phyloP scores from a whole-genome alignment of 2,329 filamentous ascomycete species.

The Xylariaceae sp. region DNA sequence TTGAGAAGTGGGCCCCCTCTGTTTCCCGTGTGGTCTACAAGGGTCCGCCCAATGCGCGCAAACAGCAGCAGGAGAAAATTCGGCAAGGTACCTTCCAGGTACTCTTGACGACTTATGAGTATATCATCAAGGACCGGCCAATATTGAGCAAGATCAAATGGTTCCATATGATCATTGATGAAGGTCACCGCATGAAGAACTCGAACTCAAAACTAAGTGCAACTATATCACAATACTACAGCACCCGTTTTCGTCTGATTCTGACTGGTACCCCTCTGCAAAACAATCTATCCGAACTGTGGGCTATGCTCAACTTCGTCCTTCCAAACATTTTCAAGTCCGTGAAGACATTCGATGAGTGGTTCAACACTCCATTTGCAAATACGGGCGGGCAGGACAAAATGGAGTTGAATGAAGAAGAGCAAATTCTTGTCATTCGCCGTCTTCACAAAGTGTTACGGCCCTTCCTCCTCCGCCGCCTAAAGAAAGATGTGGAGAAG shows the following conservation, averaged over 20 bases:
- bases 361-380: conserved; percentile 99
- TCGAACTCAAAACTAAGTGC: conserved; percentile 92
- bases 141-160: conserved; percentile 98
- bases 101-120: conserved; percentile 95
- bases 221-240: conserved; percentile 94
- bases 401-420: conserved; percentile 99
- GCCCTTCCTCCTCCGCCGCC: conserved; percentile 94
- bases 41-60: conserved; percentile 85
- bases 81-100: conserved; percentile 96
- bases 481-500: conserved; percentile 99
- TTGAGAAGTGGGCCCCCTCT: conserved; percentile 97
- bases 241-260: conserved; percentile 92
- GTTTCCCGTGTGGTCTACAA: conserved; percentile 93
- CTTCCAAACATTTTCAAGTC: conserved; percentile 99
- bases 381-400: conserved; percentile 98
- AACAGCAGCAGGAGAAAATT: conserved; percentile 90
- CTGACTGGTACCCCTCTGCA: conserved; percentile 96
- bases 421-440: conserved; percentile 96
- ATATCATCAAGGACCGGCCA: conserved; percentile 98
- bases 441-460: conserved; percentile 97
- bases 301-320: conserved; percentile 98
- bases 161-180: conserved; percentile 99
- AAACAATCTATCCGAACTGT: conserved; percentile 94
- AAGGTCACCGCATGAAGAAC: conserved; percentile 99
- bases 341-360: conserved; percentile 97